These are phyloP conservation scores for Choiromyces venosus DNA, from an alignment of 495 filamentous ascomycete species.

Conservation along the genomic window DNA sequence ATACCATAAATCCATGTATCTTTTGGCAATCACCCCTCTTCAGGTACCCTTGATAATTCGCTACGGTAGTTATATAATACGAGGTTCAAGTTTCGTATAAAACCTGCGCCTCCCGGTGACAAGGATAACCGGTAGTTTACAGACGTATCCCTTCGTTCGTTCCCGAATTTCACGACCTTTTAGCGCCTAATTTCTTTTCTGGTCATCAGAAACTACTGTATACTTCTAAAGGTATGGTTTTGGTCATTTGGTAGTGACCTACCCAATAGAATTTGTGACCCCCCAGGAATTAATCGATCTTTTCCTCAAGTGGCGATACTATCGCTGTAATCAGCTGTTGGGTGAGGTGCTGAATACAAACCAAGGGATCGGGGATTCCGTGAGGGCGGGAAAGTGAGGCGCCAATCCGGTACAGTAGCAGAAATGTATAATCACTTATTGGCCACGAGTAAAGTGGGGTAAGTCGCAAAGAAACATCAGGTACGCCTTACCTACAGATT, in stretches of 20 bases:
- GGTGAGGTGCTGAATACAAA: no score
- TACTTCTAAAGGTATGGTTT: no score
- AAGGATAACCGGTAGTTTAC: not conserved
- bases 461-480: not conserved
- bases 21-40: not conserved
- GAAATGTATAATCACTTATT: not conserved
- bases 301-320: no score
- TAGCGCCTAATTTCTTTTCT: no score
- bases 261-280: no score
- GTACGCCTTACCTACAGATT: not conserved
- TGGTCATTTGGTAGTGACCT: no score
- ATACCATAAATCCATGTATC: not conserved
- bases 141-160: no score
- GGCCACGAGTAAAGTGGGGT: not conserved
- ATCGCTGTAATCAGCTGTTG: no score
- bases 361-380: not conserved
- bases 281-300: no score
- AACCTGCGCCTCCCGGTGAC: not conserved
- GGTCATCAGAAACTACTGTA: no score
- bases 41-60: not conserved
- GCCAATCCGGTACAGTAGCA: not conserved
- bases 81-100: no score
- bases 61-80: not conserved
- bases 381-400: not conserved
- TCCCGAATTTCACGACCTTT: no score